phyloP scores from a whole-genome alignment of 176 grass and related monocot species.

The Ampelocalamus luodianensis region DNA sequence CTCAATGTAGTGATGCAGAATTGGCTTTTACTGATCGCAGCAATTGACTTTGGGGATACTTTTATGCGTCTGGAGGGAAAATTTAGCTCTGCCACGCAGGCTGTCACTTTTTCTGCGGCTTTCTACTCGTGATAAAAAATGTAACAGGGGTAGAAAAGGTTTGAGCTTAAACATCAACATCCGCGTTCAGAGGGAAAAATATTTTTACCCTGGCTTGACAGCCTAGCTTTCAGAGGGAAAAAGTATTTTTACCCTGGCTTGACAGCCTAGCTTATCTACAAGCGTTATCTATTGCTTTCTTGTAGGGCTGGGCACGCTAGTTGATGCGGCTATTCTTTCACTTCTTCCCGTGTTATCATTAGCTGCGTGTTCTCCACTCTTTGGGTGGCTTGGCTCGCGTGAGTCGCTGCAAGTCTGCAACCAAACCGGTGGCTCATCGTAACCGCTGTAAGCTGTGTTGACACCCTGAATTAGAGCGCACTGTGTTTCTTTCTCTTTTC shows the following conservation, averaged over 20 bases:
- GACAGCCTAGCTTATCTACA: neutral
- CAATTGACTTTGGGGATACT: neutral
- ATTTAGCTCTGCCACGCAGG: neutral
- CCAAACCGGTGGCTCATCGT: too few species aligned
- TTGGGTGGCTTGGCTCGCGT: too few species aligned
- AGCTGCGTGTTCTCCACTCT: too few species aligned
- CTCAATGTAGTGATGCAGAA: neutral
- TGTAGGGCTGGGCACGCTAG: slow-evolving; percentile 4
- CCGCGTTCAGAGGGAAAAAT: neutral
- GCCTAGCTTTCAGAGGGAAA: neutral
- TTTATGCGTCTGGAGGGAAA: neutral
- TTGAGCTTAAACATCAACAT: neutral
- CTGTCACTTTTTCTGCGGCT: neutral
- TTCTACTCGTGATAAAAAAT: neutral
- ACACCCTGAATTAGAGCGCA: too few species aligned
- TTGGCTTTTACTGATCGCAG: neutral
- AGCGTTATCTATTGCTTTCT: slow-evolving; percentile 32
- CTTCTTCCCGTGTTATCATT: neutral
- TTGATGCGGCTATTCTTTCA: neutral
- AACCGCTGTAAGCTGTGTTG: too few species aligned
- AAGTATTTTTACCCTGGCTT: neutral
- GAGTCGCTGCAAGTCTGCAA: too few species aligned
- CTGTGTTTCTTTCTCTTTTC: too few species aligned
- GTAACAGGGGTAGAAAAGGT: neutral
- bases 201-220: neutral